Base-by-base conservation (phyloP, 768 basidiomycete species). In the Suillus discolor region DNA sequence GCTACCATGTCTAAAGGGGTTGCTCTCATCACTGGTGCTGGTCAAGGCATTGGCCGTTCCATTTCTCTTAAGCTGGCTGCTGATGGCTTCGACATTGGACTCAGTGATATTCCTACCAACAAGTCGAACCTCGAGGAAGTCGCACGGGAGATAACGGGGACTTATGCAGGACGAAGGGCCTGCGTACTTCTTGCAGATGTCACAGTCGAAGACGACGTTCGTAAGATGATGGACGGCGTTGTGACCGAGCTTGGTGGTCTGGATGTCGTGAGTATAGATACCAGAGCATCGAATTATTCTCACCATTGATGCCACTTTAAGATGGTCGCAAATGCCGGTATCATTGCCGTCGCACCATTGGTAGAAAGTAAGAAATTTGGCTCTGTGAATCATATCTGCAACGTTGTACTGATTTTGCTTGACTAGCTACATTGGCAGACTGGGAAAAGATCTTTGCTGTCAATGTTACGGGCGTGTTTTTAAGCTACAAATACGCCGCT, bases 191-290 rank as follows among this genome's bases (percentile, higher is more conserved):
- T 75, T 15, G 83, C 74, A 4, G 83, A 86, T 65, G 81, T 87
- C 1, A 70, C 76, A 12, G 53, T 70, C 1, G 85, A 86, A 60
- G 68, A 67, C 0, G 77, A 84, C 12, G 84, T 87, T 2, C 72
- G 79, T 61, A 63, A 39, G 11, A 77, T 85, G 72, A 72, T 87
- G 4, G 74, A 74, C 8, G 57, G 57, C 1, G 71, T 71, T 12
- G 70, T 74, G 2, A 54, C 71, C 6, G 67, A 71, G 7, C 73
- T 85, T 13, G 85, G 84, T 6, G 71, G 80, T 6, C 65, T 87
- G n/a, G 82, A 85, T 66, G 83, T 84, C 16, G 85, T 84, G 61
- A 65, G 84, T 72, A 4, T 7, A 7, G 15, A 31, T 12, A 0
- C 1, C 7, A 6, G 3, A 59, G 16, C 20, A 1, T 49, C 2